Conservation (phyloP, 495 filamentous ascomycete species). For the Aspergillus mulundensis region DNA sequence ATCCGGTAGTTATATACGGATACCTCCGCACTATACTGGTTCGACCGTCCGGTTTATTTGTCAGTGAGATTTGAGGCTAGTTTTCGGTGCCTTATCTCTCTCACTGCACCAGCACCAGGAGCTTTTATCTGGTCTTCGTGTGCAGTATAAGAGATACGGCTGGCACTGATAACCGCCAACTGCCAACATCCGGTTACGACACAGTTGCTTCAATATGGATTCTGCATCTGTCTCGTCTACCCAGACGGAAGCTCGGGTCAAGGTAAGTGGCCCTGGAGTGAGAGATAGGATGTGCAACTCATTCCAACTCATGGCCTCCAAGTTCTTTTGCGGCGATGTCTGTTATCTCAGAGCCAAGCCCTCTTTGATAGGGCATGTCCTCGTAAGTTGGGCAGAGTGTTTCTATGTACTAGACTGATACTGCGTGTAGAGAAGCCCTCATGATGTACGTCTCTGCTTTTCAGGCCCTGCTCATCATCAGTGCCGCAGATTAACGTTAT, state of each 20-base stretch:
- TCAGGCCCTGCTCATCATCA: background rate
- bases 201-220: too few species aligned
- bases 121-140: background rate
- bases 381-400: slow-evolving; percentile 14
- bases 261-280: background rate
- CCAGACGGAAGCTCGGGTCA: background rate
- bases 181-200: background rate
- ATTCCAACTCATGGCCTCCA: background rate
- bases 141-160: background rate
- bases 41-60: background rate
- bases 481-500: slow-evolving; percentile 3
- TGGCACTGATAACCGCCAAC: background rate
- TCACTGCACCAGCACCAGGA: background rate
- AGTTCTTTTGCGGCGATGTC: slow-evolving; percentile 25
- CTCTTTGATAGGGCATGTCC: slow-evolving; percentile 23
- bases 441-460: slow-evolving; percentile 17
- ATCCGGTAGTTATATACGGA: background rate
- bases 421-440: slow-evolving; percentile 18
- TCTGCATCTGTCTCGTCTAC: background rate
- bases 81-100: background rate
- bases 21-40: background rate
- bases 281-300: background rate
- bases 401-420: slow-evolving; percentile 1
- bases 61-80: background rate
- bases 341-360: slow-evolving; percentile 27